phyloP scores from a whole-genome alignment of 345 rosid genomes.

The Carallia pectinifolia region DNA sequence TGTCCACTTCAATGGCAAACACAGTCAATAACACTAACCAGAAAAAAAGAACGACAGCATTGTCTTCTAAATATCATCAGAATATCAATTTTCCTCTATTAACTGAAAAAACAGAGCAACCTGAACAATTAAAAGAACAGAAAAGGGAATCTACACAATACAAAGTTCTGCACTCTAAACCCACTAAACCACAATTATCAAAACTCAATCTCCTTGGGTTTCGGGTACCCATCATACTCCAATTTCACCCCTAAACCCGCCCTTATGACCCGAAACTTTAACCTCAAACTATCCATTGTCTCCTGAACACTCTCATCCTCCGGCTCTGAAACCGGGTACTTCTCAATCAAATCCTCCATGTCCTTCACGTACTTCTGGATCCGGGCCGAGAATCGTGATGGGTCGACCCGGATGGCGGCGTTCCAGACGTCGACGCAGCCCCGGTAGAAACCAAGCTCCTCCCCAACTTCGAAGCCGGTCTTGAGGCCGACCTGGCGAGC shows the following conservation, averaged over 20 bases:
- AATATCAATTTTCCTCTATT: too few species aligned
- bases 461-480: conserved; percentile 69
- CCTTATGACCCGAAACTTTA: conserved; percentile 64
- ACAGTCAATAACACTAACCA: too few species aligned
- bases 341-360: conserved; percentile 54
- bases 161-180: neutral
- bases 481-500: conserved; percentile 58
- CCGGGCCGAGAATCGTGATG: conserved; percentile 48
- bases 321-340: conserved; percentile 57
- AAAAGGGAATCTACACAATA: neutral
- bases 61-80: too few species aligned
- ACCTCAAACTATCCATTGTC: conserved; percentile 52
- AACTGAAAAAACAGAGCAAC: too few species aligned
- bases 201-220: conserved; percentile 57
- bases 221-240: conserved; percentile 64
- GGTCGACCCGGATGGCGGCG: conserved; percentile 47
- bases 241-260: conserved; percentile 62
- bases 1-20: too few species aligned
- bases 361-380: conserved; percentile 53
- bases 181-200: conserved; percentile 23
- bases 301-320: conserved; percentile 61
- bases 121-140: too few species aligned
- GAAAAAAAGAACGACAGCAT: too few species aligned
- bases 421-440: conserved; percentile 75
- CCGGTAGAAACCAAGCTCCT: conserved; percentile 72